Evolutionary conservation across 2,329 filamentous ascomycete species (phyloP).

Genomic region (Fusarium neocosmosporiellum): DNA sequence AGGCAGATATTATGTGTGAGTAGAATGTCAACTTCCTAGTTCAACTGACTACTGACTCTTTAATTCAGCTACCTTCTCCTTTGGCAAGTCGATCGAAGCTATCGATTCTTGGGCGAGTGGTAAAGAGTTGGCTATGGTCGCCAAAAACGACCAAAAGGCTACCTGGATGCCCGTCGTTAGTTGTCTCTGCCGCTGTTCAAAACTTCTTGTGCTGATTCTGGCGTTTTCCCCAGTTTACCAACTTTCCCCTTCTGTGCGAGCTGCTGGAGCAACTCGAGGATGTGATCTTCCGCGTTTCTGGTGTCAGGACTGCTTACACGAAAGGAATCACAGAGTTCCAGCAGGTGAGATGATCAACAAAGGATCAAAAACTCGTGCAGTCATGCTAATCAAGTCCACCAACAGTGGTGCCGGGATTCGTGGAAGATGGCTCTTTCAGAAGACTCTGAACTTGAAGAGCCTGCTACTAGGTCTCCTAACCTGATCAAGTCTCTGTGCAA

Average conservation of each 20-base stretch:
- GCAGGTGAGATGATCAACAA: neutral
- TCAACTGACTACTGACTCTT: neutral
- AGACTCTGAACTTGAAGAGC: neutral
- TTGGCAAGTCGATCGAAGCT: slow-evolving; percentile 38
- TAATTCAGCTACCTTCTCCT: slow-evolving; percentile 41
- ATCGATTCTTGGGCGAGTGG: slow-evolving; percentile 38
- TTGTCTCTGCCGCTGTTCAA: neutral
- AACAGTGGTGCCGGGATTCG: slow-evolving; percentile 9
- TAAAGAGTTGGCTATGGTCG: slow-evolving; percentile 36
- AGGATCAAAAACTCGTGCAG: neutral
- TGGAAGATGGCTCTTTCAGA: slow-evolving; percentile 1
- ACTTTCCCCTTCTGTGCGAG: slow-evolving; percentile 15
- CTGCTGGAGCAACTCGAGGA: slow-evolving; percentile 14
- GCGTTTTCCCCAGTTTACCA: slow-evolving; percentile 3
- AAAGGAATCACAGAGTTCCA: slow-evolving; percentile 16
- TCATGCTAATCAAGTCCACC: neutral
- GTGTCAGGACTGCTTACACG: slow-evolving; percentile 5
- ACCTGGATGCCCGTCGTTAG: slow-evolving; percentile 44
- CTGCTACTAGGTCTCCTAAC: slow-evolving; percentile 10
- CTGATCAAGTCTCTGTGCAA: slow-evolving; percentile 35
- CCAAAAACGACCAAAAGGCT: slow-evolving; percentile 45
- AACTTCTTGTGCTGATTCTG: neutral
- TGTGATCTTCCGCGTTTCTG: neutral
- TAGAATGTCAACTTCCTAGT: neutral
- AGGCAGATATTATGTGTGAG: slow-evolving; percentile 35